phyloP scores from a whole-genome alignment of 768 basidiomycete genomes.

The Rhizopogon roseolus region DNA sequence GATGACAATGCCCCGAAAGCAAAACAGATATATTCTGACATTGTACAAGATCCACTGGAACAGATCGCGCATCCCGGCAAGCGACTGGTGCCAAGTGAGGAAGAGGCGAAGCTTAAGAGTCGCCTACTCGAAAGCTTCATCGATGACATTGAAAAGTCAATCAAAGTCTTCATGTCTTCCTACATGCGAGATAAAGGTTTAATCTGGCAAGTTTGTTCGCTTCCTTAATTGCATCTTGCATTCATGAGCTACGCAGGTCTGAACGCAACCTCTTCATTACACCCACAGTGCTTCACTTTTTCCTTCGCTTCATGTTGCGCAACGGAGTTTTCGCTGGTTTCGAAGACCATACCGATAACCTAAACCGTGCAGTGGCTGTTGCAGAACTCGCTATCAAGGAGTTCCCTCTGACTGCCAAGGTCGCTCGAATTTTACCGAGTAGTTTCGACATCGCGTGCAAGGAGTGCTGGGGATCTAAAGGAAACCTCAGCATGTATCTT shows the following conservation, averaged over 20 bases:
- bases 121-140: conserved; percentile 46
- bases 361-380: conserved; percentile 42
- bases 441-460: conserved; percentile 45
- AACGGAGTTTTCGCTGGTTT: conserved; percentile 36
- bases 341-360: conserved; percentile 12
- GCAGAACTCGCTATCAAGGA: conserved; percentile 33
- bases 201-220: conserved; percentile 44
- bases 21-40: conserved; percentile 12
- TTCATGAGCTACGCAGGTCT: conserved; percentile 29
- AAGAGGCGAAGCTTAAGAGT: conserved; percentile 7
- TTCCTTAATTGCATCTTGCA: background rate
- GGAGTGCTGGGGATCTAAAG: conserved; percentile 43
- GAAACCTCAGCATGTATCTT: conserved; percentile 24
- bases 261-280: conserved; percentile 36
- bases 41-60: conserved; percentile 26
- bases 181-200: conserved; percentile 62
- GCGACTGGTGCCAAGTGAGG: conserved; percentile 17
- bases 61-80: conserved; percentile 24
- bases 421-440: conserved; percentile 35
- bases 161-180: conserved; percentile 68
- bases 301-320: conserved; percentile 40
- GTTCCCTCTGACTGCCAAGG: conserved; percentile 35
- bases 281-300: conserved; percentile 41
- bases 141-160: conserved; percentile 51
- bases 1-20: conserved; percentile 22